These are phyloP conservation scores for Peniophora sp. DNA, from an alignment of 1,284 basidiomycete genomes.

Conservation along the genomic window DNA sequence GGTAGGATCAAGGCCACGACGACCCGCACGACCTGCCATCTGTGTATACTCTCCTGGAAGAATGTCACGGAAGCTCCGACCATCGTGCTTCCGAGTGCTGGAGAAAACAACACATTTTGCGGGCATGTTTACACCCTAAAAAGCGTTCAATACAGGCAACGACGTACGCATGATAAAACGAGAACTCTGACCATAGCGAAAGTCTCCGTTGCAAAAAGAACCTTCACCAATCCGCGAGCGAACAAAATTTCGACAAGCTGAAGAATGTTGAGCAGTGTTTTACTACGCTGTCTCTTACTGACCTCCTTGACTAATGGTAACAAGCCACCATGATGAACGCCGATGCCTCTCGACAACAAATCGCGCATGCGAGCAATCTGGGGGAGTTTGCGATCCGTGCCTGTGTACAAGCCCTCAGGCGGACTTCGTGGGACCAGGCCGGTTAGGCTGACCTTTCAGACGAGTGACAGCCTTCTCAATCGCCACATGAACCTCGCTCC, in stretches of 20 bases:
- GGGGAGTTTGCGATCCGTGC: constrained; percentile 88
- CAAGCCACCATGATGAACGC: constrained; percentile 95
- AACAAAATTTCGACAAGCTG: constrained; percentile 96
- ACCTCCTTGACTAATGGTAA: constrained; percentile 97
- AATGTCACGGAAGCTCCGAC: constrained; percentile 85
- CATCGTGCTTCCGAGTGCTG: constrained; percentile 93
- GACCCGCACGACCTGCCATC: constrained; percentile 97
- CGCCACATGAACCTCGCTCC: constrained; percentile 93
- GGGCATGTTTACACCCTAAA: constrained; percentile 97
- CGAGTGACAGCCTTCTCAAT: constrained; percentile 90
- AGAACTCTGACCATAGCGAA: constrained; percentile 84
- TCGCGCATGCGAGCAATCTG: constrained; percentile 93
- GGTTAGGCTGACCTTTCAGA: constrained; percentile 67
- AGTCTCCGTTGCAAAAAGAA: constrained; percentile 97
- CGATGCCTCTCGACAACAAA: constrained; percentile 87
- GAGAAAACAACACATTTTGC: constrained; percentile 97
- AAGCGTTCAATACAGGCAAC: background rate
- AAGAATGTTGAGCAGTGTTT: background rate
- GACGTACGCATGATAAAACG: background rate
- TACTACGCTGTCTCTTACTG: constrained; percentile 10
- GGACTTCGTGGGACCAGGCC: constrained; percentile 1
- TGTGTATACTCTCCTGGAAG: constrained; percentile 94
- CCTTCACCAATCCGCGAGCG: constrained; percentile 92
- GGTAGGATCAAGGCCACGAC: constrained; percentile 91
- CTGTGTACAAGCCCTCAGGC: constrained; percentile 30